Evolutionary conservation across 306 rosid species (phyloP).

Genomic region (Lotus japonicus): DNA sequence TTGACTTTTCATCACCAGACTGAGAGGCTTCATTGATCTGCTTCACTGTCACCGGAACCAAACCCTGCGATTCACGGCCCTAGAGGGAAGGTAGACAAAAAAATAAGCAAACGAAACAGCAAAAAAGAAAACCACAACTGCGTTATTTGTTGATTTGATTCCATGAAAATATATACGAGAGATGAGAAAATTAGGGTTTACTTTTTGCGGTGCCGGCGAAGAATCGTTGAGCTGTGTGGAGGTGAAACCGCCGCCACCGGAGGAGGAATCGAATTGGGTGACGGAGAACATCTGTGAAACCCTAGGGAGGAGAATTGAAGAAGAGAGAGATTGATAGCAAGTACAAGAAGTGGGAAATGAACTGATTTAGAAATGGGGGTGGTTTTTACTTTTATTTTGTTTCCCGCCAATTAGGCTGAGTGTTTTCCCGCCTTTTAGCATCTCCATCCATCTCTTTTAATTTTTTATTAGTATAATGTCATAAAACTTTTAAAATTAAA

Average conservation of each 20-base stretch:
- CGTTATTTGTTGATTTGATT: neutral
- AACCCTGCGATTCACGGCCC: conserved; percentile 66
- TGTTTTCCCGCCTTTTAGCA: conserved; percentile 42
- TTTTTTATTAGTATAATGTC: no score
- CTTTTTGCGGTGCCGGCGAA: conserved; percentile 48
- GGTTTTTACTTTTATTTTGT: neutral
- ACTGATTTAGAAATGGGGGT: neutral
- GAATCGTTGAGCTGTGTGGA: conserved; percentile 57
- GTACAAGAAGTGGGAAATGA: neutral
- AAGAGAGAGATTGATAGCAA: neutral
- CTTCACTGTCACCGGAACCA: conserved; percentile 86
- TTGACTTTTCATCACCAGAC: conserved; percentile 82
- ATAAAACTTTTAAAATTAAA: no score
- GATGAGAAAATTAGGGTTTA: conserved; percentile 14
- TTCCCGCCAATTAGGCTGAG: conserved; percentile 44
- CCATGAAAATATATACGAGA: neutral
- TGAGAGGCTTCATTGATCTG: conserved; percentile 80
- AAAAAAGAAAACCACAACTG: neutral
- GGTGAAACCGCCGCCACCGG: conserved; percentile 66
- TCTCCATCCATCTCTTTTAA: neutral
- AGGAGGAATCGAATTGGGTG: conserved; percentile 56
- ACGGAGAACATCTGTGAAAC: conserved; percentile 59
- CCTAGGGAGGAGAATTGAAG: conserved; percentile 15
- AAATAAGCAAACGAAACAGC: neutral
- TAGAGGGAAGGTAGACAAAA: neutral